These are phyloP conservation scores for Tagetes erecta DNA, from an alignment of 129 eudicot species.

Conservation along the genomic window DNA sequence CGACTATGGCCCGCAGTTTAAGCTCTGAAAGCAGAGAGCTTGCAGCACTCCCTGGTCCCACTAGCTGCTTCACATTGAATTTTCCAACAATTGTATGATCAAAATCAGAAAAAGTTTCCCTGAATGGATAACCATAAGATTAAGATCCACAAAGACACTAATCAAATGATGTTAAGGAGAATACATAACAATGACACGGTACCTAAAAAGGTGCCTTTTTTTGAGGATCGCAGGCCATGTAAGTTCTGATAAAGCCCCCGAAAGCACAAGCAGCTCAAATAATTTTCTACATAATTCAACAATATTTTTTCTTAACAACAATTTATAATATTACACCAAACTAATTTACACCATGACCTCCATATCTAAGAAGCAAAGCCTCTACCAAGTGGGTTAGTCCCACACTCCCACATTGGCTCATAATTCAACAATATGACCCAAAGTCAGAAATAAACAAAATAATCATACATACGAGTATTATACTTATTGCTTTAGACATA, in stretches of 20 bases:
- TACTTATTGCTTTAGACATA: slow-evolving; percentile 33
- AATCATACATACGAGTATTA: slow-evolving; percentile 15
- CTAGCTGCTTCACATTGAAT: slow-evolving; percentile 46
- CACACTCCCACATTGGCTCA: not conserved
- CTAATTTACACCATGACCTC: no score
- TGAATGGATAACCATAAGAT: slow-evolving; percentile 28
- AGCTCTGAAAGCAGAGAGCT: slow-evolving; percentile 52
- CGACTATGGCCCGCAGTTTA: slow-evolving; percentile 55
- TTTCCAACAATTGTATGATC: slow-evolving; percentile 42
- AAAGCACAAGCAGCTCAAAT: slow-evolving; percentile 61
- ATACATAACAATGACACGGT: not conserved
- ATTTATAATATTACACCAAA: no score
- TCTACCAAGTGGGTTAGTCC: no score
- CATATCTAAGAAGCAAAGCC: no score
- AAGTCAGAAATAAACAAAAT: slow-evolving; percentile 14
- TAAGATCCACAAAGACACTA: slow-evolving; percentile 13
- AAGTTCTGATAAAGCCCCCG: slow-evolving; percentile 59
- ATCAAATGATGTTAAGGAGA: slow-evolving; percentile 21
- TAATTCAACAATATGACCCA: slow-evolving; percentile 8
- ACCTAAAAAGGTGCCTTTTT: slow-evolving; percentile 58
- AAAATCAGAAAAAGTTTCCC: slow-evolving; percentile 57
- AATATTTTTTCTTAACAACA: not conserved
- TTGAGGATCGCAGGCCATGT: slow-evolving; percentile 62
- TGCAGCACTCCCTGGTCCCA: slow-evolving; percentile 47
- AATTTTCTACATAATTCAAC: slow-evolving; percentile 38